phyloP scores from a whole-genome alignment of 441 rosid genomes.

The Adansonia madagascariensis region DNA sequence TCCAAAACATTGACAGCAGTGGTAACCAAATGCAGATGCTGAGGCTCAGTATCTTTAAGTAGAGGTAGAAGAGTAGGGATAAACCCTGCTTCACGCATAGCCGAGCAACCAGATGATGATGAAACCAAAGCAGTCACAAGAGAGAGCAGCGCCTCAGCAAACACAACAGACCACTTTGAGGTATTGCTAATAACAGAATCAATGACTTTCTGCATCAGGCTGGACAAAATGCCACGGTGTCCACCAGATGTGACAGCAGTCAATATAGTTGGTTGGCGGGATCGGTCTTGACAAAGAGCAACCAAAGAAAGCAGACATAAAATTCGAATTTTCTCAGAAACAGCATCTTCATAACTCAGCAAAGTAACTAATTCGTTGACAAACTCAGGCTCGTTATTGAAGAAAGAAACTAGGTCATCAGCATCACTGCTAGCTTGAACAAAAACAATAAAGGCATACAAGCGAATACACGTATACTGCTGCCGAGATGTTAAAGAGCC shows the following conservation, averaged over 20 bases:
- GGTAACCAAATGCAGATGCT: constrained; percentile 90
- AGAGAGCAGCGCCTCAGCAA: constrained; percentile 92
- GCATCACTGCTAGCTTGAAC: constrained; percentile 88
- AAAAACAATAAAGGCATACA: constrained; percentile 90
- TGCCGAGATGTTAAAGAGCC: constrained; percentile 70
- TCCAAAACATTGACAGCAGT: constrained; percentile 89
- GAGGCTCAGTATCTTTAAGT: constrained; percentile 90
- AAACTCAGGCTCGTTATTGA: constrained; percentile 93
- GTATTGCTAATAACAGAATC: constrained; percentile 75
- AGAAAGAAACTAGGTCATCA: constrained; percentile 80
- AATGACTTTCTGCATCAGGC: constrained; percentile 90
- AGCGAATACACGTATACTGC: constrained; percentile 89
- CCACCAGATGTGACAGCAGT: constrained; percentile 94
- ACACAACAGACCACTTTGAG: constrained; percentile 80
- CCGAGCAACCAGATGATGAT: constrained; percentile 91
- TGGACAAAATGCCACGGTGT: constrained; percentile 87
- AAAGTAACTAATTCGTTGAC: constrained; percentile 81
- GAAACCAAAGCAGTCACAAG: constrained; percentile 93
- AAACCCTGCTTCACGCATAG: constrained; percentile 97
- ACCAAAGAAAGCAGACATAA: constrained; percentile 80
- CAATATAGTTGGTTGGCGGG: constrained; percentile 83
- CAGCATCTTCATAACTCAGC: constrained; percentile 79
- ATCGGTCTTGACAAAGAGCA: constrained; percentile 90
- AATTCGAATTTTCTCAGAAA: constrained; percentile 86
- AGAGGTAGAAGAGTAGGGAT: constrained; percentile 94